Percentiles rank a stretch among this genome's conserved stretches.
Conservation (phyloP, 805 yeast species). For the Schwanniomyces sp. region DNA sequence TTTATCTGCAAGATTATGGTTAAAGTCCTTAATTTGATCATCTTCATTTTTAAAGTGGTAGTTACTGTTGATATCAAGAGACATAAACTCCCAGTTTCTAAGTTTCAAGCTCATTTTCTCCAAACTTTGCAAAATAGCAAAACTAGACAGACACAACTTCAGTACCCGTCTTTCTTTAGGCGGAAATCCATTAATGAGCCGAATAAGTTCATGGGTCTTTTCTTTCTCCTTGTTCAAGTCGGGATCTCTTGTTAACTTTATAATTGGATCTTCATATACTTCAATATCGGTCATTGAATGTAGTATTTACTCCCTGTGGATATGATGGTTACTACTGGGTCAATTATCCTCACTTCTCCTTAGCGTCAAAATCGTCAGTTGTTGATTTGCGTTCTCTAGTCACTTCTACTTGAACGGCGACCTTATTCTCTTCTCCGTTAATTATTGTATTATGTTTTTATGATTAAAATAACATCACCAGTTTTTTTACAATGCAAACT, state of each 20-base stretch:
- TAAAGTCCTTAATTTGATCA: conserved; percentile 34
- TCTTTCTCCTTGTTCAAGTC: conserved; percentile 42
- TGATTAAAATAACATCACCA: not conserved
- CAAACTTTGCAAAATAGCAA: conserved; percentile 48
- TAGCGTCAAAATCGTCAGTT: not conserved
- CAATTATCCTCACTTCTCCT: not conserved
- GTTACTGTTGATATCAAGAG: conserved; percentile 49
- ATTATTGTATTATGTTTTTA: not conserved
- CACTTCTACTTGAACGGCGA: not conserved
- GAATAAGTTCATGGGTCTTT: conserved; percentile 39
- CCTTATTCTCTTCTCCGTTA: not conserved
- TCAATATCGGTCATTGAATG: conserved; percentile 4
- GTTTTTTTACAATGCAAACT: not conserved
- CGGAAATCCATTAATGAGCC: conserved; percentile 44
- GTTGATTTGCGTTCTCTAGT: not conserved
- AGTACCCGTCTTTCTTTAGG: conserved; percentile 43
- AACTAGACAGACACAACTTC: conserved; percentile 47
- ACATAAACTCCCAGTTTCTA: conserved; percentile 56
- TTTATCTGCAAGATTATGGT: conserved; percentile 52
- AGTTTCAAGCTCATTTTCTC: conserved; percentile 49
- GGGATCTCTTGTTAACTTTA: conserved; percentile 49
- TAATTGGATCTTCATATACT: conserved; percentile 48
- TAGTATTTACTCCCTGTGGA: not conserved
- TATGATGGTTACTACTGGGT: not conserved
- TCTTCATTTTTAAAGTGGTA: conserved; percentile 30